A percentile compares a stretch with the other conserved stretches of the same genome.
These are phyloP conservation scores for Dictyostelium citrinum DNA, from an alignment of 78 protist species.

Conservation along the genomic window DNA sequence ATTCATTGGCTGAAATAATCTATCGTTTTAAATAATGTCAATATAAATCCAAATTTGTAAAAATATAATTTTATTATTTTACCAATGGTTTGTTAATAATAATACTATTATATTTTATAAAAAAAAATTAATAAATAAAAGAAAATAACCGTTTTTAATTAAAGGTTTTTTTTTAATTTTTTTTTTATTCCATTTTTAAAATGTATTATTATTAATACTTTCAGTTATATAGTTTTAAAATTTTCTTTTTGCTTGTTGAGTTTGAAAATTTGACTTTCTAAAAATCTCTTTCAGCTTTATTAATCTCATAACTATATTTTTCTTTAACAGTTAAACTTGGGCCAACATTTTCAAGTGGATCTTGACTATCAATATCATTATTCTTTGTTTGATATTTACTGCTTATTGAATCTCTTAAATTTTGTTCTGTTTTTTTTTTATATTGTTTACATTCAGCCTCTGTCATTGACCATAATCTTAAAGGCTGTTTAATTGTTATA, in stretches of 20 bases:
- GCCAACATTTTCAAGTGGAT: neutral
- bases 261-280: neutral
- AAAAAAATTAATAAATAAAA: no score
- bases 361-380: neutral
- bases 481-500: neutral
- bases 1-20: no score
- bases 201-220: neutral
- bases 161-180: neutral
- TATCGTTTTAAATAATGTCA: no score
- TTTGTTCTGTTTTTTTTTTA: slow-evolving; percentile 10
- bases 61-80: no score
- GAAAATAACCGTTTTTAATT: no score
- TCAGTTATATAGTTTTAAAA: neutral
- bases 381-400: neutral
- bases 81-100: no score
- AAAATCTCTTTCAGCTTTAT: slow-evolving; percentile 19
- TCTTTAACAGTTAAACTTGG: slow-evolving; percentile 24
- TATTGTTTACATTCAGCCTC: slow-evolving; percentile 34
- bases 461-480: slow-evolving; percentile 48
- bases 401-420: slow-evolving; percentile 36
- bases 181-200: neutral
- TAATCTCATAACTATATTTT: slow-evolving; percentile 19
- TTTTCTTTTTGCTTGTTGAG: neutral
- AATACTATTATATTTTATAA: no score
- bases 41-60: no score